phyloP scores from a whole-genome alignment of 2,329 filamentous ascomycete species.

The Fusarium robinianum region DNA sequence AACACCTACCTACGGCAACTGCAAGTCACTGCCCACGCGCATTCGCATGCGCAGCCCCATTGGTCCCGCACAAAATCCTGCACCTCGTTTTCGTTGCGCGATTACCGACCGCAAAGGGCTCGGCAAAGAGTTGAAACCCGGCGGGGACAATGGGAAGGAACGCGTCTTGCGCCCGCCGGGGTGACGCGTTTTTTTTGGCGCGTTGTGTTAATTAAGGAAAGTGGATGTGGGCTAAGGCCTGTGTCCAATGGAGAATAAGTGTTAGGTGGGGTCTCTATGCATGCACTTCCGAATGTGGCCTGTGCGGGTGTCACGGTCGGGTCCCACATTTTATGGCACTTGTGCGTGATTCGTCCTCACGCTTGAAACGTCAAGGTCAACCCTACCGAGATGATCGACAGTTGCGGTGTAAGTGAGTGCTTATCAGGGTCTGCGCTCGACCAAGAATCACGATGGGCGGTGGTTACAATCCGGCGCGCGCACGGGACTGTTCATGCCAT shows the following conservation, averaged over 20 bases:
- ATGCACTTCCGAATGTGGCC: constrained; percentile 34
- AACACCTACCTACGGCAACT: constrained; percentile 3
- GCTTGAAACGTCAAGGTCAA: too few species aligned
- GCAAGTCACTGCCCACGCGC: constrained; percentile 10
- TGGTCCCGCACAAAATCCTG: constrained; percentile 16
- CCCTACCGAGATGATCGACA: too few species aligned
- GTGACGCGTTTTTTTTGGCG: constrained; percentile 22
- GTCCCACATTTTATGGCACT: constrained; percentile 8
- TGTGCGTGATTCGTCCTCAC: constrained; percentile 10
- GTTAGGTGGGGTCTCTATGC: constrained; percentile 23
- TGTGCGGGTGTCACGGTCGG: constrained; percentile 31
- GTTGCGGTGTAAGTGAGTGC: too few species aligned
- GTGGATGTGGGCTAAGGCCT: constrained; percentile 3
- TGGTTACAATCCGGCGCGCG: too few species aligned
- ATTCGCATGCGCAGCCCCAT: constrained; percentile 17
- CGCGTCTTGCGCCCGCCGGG: constrained; percentile 14
- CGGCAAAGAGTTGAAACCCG: too few species aligned
- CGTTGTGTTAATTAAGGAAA: constrained; percentile 25
- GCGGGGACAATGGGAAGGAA: too few species aligned
- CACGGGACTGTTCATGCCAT: too few species aligned
- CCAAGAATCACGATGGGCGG: too few species aligned
- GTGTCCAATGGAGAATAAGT: constrained; percentile 21
- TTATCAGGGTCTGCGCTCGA: too few species aligned
- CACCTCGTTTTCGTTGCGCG: constrained; percentile 14
- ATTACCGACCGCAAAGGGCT: constrained; percentile 16